These are phyloP conservation scores for Astrothelium macrocarpum DNA, from an alignment of 495 filamentous ascomycete genomes.

Conservation along the genomic window DNA sequence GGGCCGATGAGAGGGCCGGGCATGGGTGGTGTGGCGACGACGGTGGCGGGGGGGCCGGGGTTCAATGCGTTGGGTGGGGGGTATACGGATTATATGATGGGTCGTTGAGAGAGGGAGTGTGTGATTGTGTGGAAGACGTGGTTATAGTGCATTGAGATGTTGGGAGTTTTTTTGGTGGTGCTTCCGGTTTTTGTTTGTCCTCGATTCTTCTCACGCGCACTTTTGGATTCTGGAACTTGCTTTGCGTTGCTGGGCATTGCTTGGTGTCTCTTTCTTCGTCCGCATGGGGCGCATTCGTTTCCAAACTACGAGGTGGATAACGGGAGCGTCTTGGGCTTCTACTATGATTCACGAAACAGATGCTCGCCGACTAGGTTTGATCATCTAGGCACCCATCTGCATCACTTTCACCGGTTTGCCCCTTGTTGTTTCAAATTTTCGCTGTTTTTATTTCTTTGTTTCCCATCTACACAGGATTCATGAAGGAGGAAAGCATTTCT, in stretches of 20 bases:
- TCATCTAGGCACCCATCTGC: background rate
- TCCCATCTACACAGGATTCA: background rate
- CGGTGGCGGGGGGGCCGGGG: background rate
- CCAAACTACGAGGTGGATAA: background rate
- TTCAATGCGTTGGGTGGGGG: conserved; percentile 1
- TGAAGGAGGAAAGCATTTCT: background rate
- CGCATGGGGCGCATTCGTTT: background rate
- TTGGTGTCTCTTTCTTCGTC: background rate
- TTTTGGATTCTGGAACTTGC: background rate
- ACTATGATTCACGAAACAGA: background rate
- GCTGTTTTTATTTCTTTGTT: background rate
- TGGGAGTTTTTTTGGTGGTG: background rate
- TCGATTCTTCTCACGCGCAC: background rate
- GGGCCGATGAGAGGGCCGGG: background rate
- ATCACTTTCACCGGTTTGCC: background rate
- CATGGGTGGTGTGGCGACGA: background rate
- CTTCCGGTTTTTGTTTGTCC: background rate
- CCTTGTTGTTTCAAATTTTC: background rate
- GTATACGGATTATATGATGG: conserved; percentile 11
- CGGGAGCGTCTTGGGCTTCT: background rate
- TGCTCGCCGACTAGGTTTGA: background rate
- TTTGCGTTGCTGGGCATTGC: background rate
- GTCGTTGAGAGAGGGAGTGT: background rate
- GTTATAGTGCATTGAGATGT: background rate
- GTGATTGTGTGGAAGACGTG: background rate